phyloP scores from a whole-genome alignment of 2,329 filamentous ascomycete species.

The Coniella vitis region DNA sequence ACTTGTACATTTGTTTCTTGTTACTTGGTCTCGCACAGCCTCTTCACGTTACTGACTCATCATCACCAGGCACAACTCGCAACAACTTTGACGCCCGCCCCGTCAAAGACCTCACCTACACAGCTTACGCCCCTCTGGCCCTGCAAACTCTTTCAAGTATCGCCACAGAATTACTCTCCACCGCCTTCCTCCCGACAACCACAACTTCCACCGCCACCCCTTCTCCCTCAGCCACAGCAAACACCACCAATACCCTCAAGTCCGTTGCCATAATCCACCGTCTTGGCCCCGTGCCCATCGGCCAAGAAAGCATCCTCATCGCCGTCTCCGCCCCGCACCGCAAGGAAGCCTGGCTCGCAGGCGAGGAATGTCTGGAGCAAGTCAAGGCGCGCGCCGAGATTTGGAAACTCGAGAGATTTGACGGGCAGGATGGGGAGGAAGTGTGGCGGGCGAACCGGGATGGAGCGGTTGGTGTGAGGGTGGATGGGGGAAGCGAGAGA shows the following conservation, averaged over 20 bases:
- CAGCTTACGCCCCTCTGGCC: conserved; percentile 64
- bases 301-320: conserved; percentile 90
- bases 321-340: conserved; percentile 79
- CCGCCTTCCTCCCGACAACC: too few relatives aligned
- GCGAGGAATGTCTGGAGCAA: conserved; percentile 80
- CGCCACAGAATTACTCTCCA: conserved; percentile 29
- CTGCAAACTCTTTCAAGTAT: conserved; percentile 63
- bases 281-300: conserved; percentile 76
- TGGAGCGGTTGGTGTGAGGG: conserved; percentile 50
- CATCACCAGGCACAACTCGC: conserved; percentile 70
- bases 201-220: too few relatives aligned
- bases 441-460: conserved; percentile 88
- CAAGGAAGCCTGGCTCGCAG: conserved; percentile 77
- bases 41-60: too few relatives aligned
- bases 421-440: conserved; percentile 54
- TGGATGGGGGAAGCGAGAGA: conserved; percentile 18
- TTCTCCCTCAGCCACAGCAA: conserved; percentile 45
- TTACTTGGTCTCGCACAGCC: too few relatives aligned
- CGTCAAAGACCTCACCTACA: conserved; percentile 71
- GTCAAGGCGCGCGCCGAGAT: conserved; percentile 87
- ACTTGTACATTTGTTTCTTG: conserved; percentile 31
- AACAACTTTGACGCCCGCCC: conserved; percentile 65
- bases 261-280: conserved; percentile 78
- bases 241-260: conserved; percentile 46
- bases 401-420: conserved; percentile 91